Percentiles rank a stretch among this genome's conserved stretches.
phyloP scores from a whole-genome alignment of 345 rosid species.

The Barbarea vulgaris region DNA sequence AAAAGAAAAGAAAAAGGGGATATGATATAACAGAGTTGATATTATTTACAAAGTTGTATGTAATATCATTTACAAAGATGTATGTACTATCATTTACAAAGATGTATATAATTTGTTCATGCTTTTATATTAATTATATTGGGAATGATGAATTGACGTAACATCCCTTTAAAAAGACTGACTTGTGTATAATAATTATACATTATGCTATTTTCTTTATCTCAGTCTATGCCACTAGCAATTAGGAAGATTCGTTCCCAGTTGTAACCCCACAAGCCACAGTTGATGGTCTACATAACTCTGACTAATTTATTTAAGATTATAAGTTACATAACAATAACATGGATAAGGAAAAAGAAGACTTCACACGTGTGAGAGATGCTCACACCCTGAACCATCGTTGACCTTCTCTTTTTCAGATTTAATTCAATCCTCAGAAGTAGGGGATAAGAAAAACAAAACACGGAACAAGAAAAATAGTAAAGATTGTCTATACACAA shows the following conservation, averaged over 20 bases:
- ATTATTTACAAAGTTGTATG: background rate
- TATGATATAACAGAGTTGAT: background rate
- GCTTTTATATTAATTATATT: conserved; percentile 10
- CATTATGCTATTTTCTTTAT: conserved; percentile 12
- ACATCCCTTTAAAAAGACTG: background rate
- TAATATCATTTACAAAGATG: no score
- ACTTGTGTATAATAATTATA: conserved; percentile 32
- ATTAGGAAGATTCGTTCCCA: conserved; percentile 11
- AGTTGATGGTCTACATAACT: conserved; percentile 20
- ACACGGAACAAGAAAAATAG: background rate
- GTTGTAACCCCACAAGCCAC: conserved; percentile 16
- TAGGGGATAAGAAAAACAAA: background rate
- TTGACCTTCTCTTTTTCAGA: conserved; percentile 17
- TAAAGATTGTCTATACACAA: background rate
- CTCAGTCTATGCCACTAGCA: background rate
- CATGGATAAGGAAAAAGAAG: conserved; percentile 3
- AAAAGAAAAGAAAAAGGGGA: background rate
- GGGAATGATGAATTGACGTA: conserved; percentile 25
- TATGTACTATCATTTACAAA: background rate
- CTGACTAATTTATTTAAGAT: conserved; percentile 17
- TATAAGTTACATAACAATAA: background rate
- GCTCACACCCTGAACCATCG: background rate
- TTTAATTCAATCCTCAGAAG: background rate
- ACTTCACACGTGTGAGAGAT: conserved; percentile 16
- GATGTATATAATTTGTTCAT: conserved; percentile 3